Conservation (phyloP, 2,329 filamentous ascomycete species). For the Colletotrichum cereale region DNA sequence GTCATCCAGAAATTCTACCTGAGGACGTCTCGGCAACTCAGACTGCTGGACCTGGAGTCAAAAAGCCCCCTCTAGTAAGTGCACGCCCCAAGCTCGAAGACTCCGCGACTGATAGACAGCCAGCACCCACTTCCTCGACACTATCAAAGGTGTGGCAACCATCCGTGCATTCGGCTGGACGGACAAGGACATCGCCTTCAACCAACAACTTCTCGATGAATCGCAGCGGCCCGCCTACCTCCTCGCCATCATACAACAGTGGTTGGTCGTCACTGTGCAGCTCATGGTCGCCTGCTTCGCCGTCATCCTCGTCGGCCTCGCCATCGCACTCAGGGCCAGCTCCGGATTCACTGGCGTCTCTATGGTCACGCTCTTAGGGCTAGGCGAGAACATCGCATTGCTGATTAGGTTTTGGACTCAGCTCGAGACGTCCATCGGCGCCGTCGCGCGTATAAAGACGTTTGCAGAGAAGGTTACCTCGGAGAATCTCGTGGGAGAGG, state of each 20-base stretch:
- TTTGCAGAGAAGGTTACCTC: constrained; percentile 40
- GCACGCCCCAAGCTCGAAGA: too few relatives aligned
- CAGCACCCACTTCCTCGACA: constrained; percentile 62
- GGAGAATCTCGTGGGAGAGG: constrained; percentile 36
- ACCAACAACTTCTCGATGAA: constrained; percentile 59
- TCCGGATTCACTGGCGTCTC: constrained; percentile 51
- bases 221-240: constrained; percentile 68
- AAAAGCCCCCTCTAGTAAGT: constrained; percentile 66
- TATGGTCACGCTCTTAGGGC: constrained; percentile 51
- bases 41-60: constrained; percentile 68
- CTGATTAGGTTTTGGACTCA: constrained; percentile 49
- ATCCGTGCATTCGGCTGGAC: constrained; percentile 68
- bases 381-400: constrained; percentile 45
- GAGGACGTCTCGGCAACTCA: constrained; percentile 67
- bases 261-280: constrained; percentile 64
- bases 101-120: background rate
- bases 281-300: constrained; percentile 61
- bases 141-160: constrained; percentile 63
- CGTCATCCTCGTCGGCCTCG: constrained; percentile 59
- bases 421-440: constrained; percentile 44
- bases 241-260: constrained; percentile 66
- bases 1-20: constrained; percentile 67
- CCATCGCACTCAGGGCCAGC: constrained; percentile 53
- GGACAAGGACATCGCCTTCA: constrained; percentile 55
- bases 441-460: constrained; percentile 41